These are phyloP conservation scores for Chenopodium quinoa DNA, from an alignment of 148 eudicot genomes.

Conservation along the genomic window DNA sequence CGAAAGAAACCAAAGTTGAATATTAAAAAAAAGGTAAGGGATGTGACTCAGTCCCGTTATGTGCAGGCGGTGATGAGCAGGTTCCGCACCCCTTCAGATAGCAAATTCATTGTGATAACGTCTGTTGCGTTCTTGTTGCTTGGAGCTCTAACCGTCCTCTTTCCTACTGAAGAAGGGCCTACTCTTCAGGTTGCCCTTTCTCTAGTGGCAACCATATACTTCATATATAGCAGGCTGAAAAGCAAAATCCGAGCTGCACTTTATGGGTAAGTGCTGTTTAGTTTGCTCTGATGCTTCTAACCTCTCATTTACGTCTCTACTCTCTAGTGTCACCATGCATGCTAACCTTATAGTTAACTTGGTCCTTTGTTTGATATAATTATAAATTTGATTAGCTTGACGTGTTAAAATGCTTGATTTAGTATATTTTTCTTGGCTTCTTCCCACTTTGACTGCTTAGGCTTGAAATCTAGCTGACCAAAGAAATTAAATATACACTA, in stretches of 20 bases:
- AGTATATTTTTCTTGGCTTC: background rate
- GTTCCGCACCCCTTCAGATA: slow-evolving; percentile 66
- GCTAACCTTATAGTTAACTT: background rate
- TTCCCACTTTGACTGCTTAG: background rate
- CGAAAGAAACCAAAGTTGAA: slow-evolving; percentile 78
- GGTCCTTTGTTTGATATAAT: background rate
- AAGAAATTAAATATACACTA: background rate
- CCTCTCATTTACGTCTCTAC: background rate
- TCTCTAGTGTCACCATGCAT: background rate
- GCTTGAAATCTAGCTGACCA: background rate
- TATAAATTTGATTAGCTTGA: background rate
- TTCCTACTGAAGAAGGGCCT: slow-evolving; percentile 97
- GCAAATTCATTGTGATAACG: slow-evolving; percentile 60
- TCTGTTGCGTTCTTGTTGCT: slow-evolving; percentile 63
- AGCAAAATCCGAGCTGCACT: slow-evolving; percentile 74
- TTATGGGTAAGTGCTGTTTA: slow-evolving; percentile 64
- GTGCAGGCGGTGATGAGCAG: slow-evolving; percentile 76
- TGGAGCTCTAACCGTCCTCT: slow-evolving; percentile 77
- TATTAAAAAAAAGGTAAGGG: slow-evolving; percentile 75
- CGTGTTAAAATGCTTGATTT: background rate
- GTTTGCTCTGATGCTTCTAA: slow-evolving; percentile 9
- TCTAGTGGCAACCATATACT: slow-evolving; percentile 64
- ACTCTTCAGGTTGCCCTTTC: slow-evolving; percentile 96
- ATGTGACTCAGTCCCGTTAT: slow-evolving; percentile 56
- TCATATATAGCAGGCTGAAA: slow-evolving; percentile 70